Conservation (phyloP, 1,284 basidiomycete genomes). For the Rhodotorula sp. region DNA sequence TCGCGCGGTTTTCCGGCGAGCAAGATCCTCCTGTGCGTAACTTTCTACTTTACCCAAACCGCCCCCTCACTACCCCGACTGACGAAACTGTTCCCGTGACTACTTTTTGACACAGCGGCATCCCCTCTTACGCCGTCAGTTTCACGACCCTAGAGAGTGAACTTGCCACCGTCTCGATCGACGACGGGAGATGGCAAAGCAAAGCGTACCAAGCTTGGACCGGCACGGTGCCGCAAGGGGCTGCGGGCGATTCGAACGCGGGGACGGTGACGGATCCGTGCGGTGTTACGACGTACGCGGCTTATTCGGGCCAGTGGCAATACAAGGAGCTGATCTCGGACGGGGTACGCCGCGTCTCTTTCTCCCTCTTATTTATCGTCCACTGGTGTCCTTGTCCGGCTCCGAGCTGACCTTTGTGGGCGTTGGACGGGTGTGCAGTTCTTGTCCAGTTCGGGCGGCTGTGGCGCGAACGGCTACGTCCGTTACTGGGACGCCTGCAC, state of each 20-base stretch:
- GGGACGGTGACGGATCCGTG: conserved; percentile 20
- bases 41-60: too few relatives aligned
- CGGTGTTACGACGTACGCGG: conserved; percentile 8
- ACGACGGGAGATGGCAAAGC: conserved; percentile 10
- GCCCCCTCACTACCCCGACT: too few relatives aligned
- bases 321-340: conserved; percentile 21
- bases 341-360: conserved; percentile 10
- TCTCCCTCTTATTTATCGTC: too few relatives aligned
- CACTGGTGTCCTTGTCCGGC: too few relatives aligned
- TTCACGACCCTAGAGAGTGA: conserved; percentile 31
- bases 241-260: conserved; percentile 24
- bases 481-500: conserved; percentile 33
- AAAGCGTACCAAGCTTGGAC: conserved; percentile 29
- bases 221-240: conserved; percentile 18
- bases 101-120: too few relatives aligned
- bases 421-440: too few relatives aligned
- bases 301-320: conserved; percentile 32
- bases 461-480: conserved; percentile 25
- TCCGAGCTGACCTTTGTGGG: too few relatives aligned
- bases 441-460: too few relatives aligned
- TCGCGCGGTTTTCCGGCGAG: conserved; percentile 28
- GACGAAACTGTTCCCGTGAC: too few relatives aligned
- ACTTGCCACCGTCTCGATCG: conserved; percentile 12
- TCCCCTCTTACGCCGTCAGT: conserved; percentile 36
- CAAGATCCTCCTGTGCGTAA: conserved; percentile 14